Conservation (phyloP, 352 stramenopile genomes). For the Pythium aristosporum region DNA sequence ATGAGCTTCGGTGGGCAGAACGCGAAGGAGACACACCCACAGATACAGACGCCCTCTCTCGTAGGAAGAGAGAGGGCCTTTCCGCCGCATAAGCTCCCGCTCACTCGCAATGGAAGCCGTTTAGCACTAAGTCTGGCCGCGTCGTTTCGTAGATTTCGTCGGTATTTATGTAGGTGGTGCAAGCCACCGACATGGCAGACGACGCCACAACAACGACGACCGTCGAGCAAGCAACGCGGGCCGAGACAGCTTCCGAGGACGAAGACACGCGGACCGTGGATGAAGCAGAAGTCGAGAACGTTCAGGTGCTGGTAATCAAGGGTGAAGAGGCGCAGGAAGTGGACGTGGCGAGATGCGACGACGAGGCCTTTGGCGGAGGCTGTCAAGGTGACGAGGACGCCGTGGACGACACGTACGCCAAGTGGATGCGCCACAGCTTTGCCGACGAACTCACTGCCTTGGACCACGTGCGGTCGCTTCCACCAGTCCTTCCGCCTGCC, state of each 20-base stretch:
- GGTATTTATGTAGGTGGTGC: constrained; percentile 5
- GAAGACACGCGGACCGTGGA: background rate
- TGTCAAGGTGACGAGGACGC: background rate
- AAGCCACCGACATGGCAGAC: background rate
- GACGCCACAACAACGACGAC: no score
- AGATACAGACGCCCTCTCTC: constrained; percentile 1
- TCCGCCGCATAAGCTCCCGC: background rate
- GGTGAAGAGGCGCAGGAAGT: background rate
- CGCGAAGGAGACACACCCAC: background rate
- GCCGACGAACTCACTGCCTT: background rate
- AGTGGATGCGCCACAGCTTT: constrained; percentile 12
- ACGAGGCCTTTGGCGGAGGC: background rate
- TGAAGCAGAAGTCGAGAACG: background rate
- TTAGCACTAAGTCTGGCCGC: background rate
- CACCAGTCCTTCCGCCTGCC: background rate
- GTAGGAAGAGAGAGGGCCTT: constrained; percentile 21
- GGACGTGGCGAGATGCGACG: background rate
- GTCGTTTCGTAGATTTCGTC: constrained; percentile 6
- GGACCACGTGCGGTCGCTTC: background rate
- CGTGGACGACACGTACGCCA: background rate
- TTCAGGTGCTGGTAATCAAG: background rate
- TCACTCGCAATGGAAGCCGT: constrained; percentile 6
- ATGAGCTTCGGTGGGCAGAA: no score
- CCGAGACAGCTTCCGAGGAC: background rate
- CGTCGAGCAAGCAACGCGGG: no score